These are phyloP conservation scores for Fusarium sarcochroum DNA, from an alignment of 2,329 filamentous ascomycete species.

Conservation along the genomic window DNA sequence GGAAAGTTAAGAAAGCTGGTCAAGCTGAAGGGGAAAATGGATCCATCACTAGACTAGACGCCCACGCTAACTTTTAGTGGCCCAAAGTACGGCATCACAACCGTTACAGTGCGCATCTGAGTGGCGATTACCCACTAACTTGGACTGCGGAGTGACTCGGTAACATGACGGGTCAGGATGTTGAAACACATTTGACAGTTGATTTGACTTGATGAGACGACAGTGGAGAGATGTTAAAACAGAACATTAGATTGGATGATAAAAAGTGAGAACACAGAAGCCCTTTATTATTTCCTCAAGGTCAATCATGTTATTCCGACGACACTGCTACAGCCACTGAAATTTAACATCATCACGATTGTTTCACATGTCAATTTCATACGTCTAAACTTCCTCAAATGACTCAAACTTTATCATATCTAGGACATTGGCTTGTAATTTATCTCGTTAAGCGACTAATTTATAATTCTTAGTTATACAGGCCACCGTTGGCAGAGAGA, in stretches of 20 bases:
- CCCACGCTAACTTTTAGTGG: neutral
- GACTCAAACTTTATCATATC: neutral
- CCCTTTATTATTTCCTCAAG: too few species aligned
- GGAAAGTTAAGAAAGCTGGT: neutral
- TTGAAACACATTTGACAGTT: neutral
- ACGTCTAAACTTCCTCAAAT: neutral
- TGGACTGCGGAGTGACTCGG: neutral
- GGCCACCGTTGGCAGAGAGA: conserved; percentile 50
- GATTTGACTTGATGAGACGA: neutral
- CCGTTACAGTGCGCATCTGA: neutral
- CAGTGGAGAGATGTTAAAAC: neutral
- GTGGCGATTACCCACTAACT: neutral
- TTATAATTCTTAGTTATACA: conserved; percentile 23
- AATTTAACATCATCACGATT: neutral
- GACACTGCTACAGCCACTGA: neutral
- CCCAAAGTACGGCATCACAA: neutral
- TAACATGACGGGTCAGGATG: neutral
- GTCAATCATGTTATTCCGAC: too few species aligned
- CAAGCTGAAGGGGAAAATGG: neutral
- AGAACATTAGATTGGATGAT: neutral
- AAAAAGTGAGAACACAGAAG: too few species aligned
- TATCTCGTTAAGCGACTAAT: neutral
- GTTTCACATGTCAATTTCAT: neutral
- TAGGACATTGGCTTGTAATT: neutral
- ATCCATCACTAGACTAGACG: neutral